phyloP scores from a whole-genome alignment of 148 eudicot genomes.

The Drosera capensis region DNA sequence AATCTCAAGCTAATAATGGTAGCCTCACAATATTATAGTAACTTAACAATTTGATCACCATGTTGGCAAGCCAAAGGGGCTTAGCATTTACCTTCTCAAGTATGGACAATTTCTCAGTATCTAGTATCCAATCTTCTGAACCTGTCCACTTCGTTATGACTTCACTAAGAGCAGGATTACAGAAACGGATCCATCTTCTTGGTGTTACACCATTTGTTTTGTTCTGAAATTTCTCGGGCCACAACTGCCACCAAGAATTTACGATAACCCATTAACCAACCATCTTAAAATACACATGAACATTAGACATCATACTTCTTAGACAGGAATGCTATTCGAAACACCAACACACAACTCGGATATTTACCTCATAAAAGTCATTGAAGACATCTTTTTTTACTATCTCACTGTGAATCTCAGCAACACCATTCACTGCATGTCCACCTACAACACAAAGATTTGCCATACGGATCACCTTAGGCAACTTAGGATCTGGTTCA shows the following conservation, averaged over 20 bases:
- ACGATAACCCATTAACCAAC: not conserved
- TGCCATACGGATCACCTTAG: slow-evolving; percentile 89
- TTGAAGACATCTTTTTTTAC: slow-evolving; percentile 81
- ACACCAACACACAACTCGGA: not conserved
- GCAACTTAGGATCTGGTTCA: slow-evolving; percentile 42
- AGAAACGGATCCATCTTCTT: slow-evolving; percentile 86
- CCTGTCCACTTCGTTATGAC: slow-evolving; percentile 84
- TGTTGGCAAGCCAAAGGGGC: not conserved
- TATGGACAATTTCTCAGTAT: slow-evolving; percentile 72
- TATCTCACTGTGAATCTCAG: slow-evolving; percentile 92
- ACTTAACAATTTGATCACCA: not conserved
- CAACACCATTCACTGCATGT: slow-evolving; percentile 95
- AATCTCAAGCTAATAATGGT: too few relatives aligned
- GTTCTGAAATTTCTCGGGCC: slow-evolving; percentile 97
- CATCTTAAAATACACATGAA: too few relatives aligned
- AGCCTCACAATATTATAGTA: too few relatives aligned
- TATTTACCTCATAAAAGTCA: slow-evolving; percentile 70
- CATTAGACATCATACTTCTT: too few relatives aligned
- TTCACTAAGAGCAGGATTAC: slow-evolving; percentile 72
- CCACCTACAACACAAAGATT: slow-evolving; percentile 94
- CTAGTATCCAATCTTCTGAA: slow-evolving; percentile 71
- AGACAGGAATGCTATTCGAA: not conserved
- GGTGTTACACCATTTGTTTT: slow-evolving; percentile 98
- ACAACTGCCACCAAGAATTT: slow-evolving; percentile 31
- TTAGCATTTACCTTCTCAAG: slow-evolving; percentile 36